Conservation (phyloP, 2,329 filamentous ascomycete species). For the Cyanodermella asteris region DNA sequence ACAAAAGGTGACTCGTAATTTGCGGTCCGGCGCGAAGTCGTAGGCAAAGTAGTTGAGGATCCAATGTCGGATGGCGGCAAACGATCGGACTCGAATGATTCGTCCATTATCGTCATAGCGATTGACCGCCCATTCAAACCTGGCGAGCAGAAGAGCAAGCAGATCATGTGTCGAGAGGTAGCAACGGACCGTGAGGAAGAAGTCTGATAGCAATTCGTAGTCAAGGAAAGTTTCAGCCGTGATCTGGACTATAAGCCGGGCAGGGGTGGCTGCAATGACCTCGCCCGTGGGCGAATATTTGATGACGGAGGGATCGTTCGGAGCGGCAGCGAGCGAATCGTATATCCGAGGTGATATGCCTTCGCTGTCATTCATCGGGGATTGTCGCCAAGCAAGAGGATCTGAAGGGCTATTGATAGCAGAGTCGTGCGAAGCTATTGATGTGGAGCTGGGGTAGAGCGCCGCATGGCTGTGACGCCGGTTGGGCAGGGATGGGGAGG, state of each 20-base stretch:
- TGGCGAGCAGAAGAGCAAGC: constrained; percentile 61
- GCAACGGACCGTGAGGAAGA: constrained; percentile 83
- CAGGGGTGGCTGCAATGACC: constrained; percentile 74
- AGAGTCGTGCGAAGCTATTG: no score
- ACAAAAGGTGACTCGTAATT: constrained; percentile 59
- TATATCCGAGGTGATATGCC: constrained; percentile 48
- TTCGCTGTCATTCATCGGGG: no score
- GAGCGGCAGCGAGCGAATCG: constrained; percentile 57
- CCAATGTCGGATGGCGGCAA: constrained; percentile 91
- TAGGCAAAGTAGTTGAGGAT: constrained; percentile 94
- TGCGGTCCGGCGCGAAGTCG: constrained; percentile 63
- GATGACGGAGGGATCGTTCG: constrained; percentile 63
- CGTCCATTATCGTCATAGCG: constrained; percentile 65
- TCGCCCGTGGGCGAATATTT: constrained; percentile 52
- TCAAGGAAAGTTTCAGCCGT: constrained; percentile 90
- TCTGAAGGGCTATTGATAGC: no score
- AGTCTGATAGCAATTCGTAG: constrained; percentile 91
- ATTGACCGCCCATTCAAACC: constrained; percentile 68
- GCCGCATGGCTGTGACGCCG: constrained; percentile 9
- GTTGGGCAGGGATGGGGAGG: constrained; percentile 7
- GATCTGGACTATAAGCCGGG: constrained; percentile 83
- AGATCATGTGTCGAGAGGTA: constrained; percentile 63
- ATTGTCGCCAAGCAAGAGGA: no score
- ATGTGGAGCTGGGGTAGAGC: constrained; percentile 29
- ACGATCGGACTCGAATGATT: constrained; percentile 86